phyloP scores from a whole-genome alignment of 257 asterid species.

The Catharanthus roseus region DNA sequence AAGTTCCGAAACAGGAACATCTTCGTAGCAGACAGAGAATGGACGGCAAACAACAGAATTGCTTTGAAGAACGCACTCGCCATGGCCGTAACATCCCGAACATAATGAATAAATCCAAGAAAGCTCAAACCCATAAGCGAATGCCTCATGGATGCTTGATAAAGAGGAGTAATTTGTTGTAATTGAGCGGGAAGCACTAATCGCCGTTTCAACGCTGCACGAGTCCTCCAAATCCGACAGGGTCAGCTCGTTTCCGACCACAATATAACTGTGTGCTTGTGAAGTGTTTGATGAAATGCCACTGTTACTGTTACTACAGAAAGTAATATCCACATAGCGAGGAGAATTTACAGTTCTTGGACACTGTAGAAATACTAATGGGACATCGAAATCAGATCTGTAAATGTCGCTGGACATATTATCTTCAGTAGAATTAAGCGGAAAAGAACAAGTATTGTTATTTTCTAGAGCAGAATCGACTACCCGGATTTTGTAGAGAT shows the following conservation, averaged over 20 bases:
- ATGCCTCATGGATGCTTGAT: slow-evolving; percentile 24
- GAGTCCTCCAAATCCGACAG: slow-evolving; percentile 34
- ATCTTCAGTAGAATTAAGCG: slow-evolving; percentile 19
- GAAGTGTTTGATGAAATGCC: slow-evolving; percentile 21
- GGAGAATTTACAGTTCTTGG: slow-evolving; percentile 27
- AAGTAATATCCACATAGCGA: slow-evolving; percentile 26
- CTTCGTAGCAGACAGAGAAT: slow-evolving; percentile 25
- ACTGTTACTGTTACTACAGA: slow-evolving; percentile 27
- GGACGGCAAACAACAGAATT: slow-evolving; percentile 20
- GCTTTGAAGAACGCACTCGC: slow-evolving; percentile 10
- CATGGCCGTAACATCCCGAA: slow-evolving; percentile 13
- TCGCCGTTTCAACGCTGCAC: slow-evolving; percentile 36
- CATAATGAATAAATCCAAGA: slow-evolving; percentile 24
- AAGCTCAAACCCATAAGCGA: slow-evolving; percentile 44
- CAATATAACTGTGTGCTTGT: slow-evolving; percentile 27
- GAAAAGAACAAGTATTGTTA: slow-evolving; percentile 27
- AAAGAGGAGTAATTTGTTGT: slow-evolving; percentile 11
- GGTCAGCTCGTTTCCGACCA: slow-evolving; percentile 11
- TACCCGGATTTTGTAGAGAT: slow-evolving; percentile 33
- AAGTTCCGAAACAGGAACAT: slow-evolving; percentile 27
- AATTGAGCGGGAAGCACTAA: slow-evolving; percentile 6
- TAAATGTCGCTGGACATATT: slow-evolving; percentile 17
- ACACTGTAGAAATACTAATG: slow-evolving; percentile 32
- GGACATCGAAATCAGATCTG: background rate
- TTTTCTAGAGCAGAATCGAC: slow-evolving; percentile 41